phyloP scores from a whole-genome alignment of 208 protist species.

The Leishmania mexicana region DNA sequence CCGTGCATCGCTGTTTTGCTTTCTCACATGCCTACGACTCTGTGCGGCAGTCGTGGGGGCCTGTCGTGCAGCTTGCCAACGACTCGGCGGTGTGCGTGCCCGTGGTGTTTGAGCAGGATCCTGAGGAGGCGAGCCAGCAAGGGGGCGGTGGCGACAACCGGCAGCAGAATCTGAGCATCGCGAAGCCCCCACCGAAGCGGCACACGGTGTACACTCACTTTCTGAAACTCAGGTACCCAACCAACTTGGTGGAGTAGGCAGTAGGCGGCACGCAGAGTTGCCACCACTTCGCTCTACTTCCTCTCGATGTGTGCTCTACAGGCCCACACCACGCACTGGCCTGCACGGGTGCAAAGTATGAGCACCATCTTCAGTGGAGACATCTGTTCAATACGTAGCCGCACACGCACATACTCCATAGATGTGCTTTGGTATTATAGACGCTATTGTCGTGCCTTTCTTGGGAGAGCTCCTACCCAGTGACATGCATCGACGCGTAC shows the following conservation, averaged over 20 bases:
- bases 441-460: background rate
- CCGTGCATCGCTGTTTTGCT: conserved; percentile 84
- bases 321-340: background rate
- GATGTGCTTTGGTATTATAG: background rate
- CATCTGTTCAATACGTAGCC: background rate
- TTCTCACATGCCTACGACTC: conserved; percentile 46
- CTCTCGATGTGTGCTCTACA: background rate
- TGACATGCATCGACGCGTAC: background rate
- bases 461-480: background rate
- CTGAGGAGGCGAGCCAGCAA: conserved; percentile 28
- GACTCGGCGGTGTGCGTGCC: conserved; percentile 56
- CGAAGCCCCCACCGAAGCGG: conserved; percentile 57
- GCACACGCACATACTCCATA: conserved; percentile 3
- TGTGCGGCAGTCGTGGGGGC: conserved; percentile 84
- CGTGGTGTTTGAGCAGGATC: conserved; percentile 68
- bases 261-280: background rate
- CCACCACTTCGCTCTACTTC: background rate
- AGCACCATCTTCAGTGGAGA: background rate
- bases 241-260: conserved; percentile 17
- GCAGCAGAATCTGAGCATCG: conserved; percentile 64
- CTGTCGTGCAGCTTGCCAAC: conserved; percentile 60
- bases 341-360: background rate
- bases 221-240: conserved; percentile 42
- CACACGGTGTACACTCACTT: conserved; percentile 62
- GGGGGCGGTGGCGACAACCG: conserved; percentile 28